A percentile compares a stretch with the other conserved stretches of the same genome.
Conservation (phyloP, 2,329 filamentous ascomycete genomes). For the Botrytis hyacinthi region DNA sequence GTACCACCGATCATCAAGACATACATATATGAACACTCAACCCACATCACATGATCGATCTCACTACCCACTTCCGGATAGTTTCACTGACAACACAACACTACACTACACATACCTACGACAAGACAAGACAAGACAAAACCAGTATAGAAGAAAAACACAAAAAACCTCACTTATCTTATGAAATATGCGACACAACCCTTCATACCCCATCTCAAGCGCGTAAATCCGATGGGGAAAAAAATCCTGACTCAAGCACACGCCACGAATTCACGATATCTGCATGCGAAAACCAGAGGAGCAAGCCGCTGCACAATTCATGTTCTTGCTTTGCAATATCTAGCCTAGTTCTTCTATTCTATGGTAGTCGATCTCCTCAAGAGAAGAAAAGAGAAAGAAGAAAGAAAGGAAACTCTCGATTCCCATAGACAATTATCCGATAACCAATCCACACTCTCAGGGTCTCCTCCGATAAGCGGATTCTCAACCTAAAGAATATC, state of each 20-base stretch:
- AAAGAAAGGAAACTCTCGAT: no score
- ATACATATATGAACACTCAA: neutral
- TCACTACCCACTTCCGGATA: neutral
- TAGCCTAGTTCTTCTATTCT: neutral
- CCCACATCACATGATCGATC: neutral
- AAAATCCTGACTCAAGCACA: neutral
- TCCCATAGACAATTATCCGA: neutral
- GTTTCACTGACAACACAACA: neutral
- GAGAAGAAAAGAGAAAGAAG: neutral
- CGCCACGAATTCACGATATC: neutral
- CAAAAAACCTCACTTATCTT: neutral
- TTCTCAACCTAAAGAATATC: neutral
- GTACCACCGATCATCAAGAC: neutral
- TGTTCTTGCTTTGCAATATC: neutral
- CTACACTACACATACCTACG: no score
- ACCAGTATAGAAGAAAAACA: no score
- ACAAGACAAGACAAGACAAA: no score
- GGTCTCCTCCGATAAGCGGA: neutral
- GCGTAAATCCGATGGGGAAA: accelerated
- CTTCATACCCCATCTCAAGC: neutral
- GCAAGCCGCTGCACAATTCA: neutral
- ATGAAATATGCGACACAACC: neutral
- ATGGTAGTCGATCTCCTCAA: neutral
- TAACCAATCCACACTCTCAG: neutral
- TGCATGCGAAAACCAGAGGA: neutral